phyloP scores from a whole-genome alignment of 2,329 filamentous ascomycete species.

The Colletotrichum caudatum region DNA sequence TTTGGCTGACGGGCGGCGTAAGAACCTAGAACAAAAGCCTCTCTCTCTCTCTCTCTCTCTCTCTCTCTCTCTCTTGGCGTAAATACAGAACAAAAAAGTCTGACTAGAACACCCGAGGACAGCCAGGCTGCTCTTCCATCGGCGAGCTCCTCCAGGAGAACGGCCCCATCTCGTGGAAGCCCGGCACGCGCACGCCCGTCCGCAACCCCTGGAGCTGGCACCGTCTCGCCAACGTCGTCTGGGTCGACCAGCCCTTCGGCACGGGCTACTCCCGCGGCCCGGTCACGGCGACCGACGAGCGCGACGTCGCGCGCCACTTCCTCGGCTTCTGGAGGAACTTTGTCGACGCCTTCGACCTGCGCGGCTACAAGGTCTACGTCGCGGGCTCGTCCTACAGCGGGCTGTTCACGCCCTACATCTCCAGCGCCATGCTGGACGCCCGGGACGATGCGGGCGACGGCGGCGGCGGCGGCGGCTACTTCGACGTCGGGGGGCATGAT shows the following conservation, averaged over 20 bases:
- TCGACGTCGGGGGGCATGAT: conserved; percentile 74
- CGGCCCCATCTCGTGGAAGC: conserved; percentile 78
- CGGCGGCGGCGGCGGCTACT: conserved; percentile 71
- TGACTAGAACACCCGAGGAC: neutral
- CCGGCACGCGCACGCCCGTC: conserved; percentile 74
- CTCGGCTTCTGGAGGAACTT: conserved; percentile 86
- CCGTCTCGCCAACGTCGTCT: conserved; percentile 81
- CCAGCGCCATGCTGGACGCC: conserved; percentile 76
- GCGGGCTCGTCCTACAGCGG: conserved; percentile 80
- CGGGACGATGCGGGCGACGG: too few species aligned
- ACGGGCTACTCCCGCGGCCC: conserved; percentile 78
- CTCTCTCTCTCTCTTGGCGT: too few species aligned
- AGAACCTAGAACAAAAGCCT: conserved; percentile 19
- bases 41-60: too few species aligned
- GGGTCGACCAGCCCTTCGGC: conserved; percentile 75
- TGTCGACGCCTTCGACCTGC: conserved; percentile 73
- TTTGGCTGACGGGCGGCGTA: conserved; percentile 70
- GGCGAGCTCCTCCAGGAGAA: conserved; percentile 81
- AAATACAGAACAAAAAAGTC: neutral
- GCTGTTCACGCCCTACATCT: conserved; percentile 76
- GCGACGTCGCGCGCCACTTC: conserved; percentile 77
- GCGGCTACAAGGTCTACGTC: conserved; percentile 77
- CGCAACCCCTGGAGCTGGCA: conserved; percentile 80
- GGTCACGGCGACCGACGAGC: conserved; percentile 73
- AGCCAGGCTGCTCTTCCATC: conserved; percentile 71